phyloP scores from a whole-genome alignment of 257 asterid genomes.

The Solanum infundibuliforme region DNA sequence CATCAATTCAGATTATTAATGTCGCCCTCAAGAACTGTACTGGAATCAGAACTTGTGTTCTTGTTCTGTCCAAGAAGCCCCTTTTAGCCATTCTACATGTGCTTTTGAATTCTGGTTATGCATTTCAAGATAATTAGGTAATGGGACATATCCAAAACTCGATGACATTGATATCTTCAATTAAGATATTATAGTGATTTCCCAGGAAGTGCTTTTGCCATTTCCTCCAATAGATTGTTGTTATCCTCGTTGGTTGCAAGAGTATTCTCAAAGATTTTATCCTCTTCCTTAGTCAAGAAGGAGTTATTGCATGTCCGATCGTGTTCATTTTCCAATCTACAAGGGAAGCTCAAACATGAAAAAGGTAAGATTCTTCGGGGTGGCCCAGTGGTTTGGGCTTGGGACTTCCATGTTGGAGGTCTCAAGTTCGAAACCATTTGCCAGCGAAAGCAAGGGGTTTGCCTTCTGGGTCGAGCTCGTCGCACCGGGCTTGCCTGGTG shows the following conservation, averaged over 20 bases:
- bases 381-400: no score
- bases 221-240: slow-evolving; percentile 16
- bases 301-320: slow-evolving; percentile 12
- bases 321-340: slow-evolving; percentile 15
- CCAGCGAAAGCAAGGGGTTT: no score
- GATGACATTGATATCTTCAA: slow-evolving; percentile 20
- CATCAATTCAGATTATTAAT: background rate
- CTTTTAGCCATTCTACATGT: background rate
- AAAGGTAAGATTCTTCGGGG: slow-evolving; percentile 1
- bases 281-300: slow-evolving; percentile 28
- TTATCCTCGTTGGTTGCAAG: slow-evolving; percentile 10
- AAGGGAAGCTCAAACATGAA: slow-evolving; percentile 4
- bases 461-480: no score
- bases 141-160: slow-evolving; percentile 21
- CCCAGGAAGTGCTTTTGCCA: slow-evolving; percentile 24
- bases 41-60: slow-evolving; percentile 21
- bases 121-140: slow-evolving; percentile 5
- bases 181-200: slow-evolving; percentile 21
- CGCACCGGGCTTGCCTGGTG: no score
- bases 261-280: slow-evolving; percentile 35
- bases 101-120: background rate
- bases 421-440: no score
- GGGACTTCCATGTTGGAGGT: no score
- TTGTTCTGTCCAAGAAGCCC: slow-evolving; percentile 31
- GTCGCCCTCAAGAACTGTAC: background rate